A percentile compares a stretch with the other conserved stretches of the same genome.
Evolutionary conservation across 2,329 filamentous ascomycete genomes (phyloP).

Genomic region (Verticillium albo-atrum): DNA sequence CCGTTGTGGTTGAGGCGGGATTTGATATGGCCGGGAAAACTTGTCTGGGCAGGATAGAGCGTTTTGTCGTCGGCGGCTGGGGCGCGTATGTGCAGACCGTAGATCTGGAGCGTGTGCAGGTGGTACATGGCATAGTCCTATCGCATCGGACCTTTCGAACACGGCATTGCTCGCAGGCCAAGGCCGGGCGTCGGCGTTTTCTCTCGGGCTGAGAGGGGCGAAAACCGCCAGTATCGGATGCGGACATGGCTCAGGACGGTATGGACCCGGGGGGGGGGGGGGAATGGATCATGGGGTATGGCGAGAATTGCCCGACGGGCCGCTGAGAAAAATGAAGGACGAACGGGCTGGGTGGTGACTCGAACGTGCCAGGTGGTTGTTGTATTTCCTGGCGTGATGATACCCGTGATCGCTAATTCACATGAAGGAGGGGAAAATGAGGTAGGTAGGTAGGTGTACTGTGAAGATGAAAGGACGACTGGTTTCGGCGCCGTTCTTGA

Average conservation of each 20-base stretch:
- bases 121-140: slow-evolving; percentile 52
- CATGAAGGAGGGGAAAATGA: neutral
- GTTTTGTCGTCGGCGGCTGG: slow-evolving; percentile 18
- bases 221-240: slow-evolving; percentile 2
- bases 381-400: too few relatives aligned
- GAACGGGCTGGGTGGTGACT: too few relatives aligned
- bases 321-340: too few relatives aligned
- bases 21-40: neutral
- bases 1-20: neutral
- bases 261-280: too few relatives aligned
- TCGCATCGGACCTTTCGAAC: slow-evolving; percentile 60
- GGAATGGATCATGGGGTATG: too few relatives aligned
- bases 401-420: neutral
- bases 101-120: slow-evolving; percentile 53
- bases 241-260: slow-evolving; percentile 7
- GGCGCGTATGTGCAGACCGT: slow-evolving; percentile 49
- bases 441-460: too few relatives aligned
- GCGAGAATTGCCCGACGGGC: too few relatives aligned
- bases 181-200: slow-evolving; percentile 33
- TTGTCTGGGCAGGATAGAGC: neutral
- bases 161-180: slow-evolving; percentile 54
- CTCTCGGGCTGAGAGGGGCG: slow-evolving; percentile 17
- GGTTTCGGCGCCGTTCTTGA: neutral
- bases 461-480: neutral
- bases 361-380: too few relatives aligned